Evolutionary conservation across 495 filamentous ascomycete species (phyloP).

Genomic region (Tetracladium marchalianum): DNA sequence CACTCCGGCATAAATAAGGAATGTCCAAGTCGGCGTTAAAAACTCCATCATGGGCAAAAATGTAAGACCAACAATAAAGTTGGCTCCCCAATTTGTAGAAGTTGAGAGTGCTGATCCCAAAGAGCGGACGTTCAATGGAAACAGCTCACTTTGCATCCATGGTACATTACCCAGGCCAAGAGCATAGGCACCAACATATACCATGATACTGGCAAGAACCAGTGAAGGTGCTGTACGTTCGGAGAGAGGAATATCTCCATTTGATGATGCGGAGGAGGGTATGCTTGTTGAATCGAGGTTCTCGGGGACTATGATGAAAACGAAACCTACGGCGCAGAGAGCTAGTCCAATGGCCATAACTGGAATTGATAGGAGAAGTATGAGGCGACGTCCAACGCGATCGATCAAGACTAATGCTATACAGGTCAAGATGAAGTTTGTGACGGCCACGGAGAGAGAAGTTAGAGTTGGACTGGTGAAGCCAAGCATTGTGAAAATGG

Average conservation of each 20-base stretch:
- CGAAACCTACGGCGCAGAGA: slow-evolving; percentile 57
- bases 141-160: slow-evolving; percentile 90
- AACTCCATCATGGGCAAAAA: slow-evolving; percentile 81
- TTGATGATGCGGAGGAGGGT: slow-evolving; percentile 16
- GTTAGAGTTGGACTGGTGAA: slow-evolving; percentile 76
- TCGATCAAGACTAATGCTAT: slow-evolving; percentile 73
- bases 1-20: slow-evolving; percentile 62
- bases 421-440: slow-evolving; percentile 76
- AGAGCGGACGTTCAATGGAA: slow-evolving; percentile 72
- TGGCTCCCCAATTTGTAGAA: slow-evolving; percentile 80
- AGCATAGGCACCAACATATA: slow-evolving; percentile 82
- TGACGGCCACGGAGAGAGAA: slow-evolving; percentile 69
- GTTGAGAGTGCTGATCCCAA: slow-evolving; percentile 77
- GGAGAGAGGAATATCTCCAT: slow-evolving; percentile 31
- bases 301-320: slow-evolving; percentile 39
- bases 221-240: slow-evolving; percentile 14
- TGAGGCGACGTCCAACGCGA: slow-evolving; percentile 66
- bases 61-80: slow-evolving; percentile 78
- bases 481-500: slow-evolving; percentile 72
- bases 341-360: slow-evolving; percentile 69
- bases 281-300: slow-evolving; percentile 21
- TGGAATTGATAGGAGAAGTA: slow-evolving; percentile 75
- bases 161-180: slow-evolving; percentile 85
- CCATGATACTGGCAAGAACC: slow-evolving; percentile 62
- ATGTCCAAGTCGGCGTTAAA: slow-evolving; percentile 67